These are phyloP conservation scores for Lepraria neglecta DNA, from an alignment of 495 filamentous ascomycete genomes.

Conservation along the genomic window DNA sequence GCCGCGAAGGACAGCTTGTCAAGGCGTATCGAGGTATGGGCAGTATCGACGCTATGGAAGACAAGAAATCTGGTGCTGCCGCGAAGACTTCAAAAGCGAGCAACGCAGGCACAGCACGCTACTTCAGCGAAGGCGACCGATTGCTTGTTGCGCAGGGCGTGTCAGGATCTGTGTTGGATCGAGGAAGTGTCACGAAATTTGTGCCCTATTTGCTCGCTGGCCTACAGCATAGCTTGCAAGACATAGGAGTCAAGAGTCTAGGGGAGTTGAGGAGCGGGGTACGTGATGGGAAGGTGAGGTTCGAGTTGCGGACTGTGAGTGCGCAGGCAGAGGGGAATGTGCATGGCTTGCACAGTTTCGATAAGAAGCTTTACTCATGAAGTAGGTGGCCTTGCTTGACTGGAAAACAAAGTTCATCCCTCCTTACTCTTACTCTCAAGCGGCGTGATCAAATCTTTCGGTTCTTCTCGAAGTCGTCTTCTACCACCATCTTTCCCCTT, in stretches of 20 bases:
- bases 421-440: too few species aligned
- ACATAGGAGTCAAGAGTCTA: constrained; percentile 80
- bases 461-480: too few species aligned
- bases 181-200: constrained; percentile 84
- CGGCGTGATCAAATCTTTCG: too few species aligned
- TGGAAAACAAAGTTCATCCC: too few species aligned
- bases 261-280: constrained; percentile 70
- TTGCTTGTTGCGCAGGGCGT: constrained; percentile 97
- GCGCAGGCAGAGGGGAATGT: constrained; percentile 94
- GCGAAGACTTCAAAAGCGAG: constrained; percentile 70
- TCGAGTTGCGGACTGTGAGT: constrained; percentile 89
- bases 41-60: constrained; percentile 97
- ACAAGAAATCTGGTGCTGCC: constrained; percentile 75
- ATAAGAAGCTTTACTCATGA: constrained; percentile 98
- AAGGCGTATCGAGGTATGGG: constrained; percentile 99
- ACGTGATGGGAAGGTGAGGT: constrained; percentile 69
- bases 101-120: constrained; percentile 94
- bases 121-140: constrained; percentile 94
- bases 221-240: constrained; percentile 94
- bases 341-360: constrained; percentile 92
- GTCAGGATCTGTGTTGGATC: constrained; percentile 65
- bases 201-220: constrained; percentile 91
- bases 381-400: too few species aligned
- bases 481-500: too few species aligned
- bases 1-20: constrained; percentile 89